Evolutionary conservation across 371 early-diverging fungal species (phyloP), one percentile per base, ranked within the genome.

Genomic region (Smittium mucronatum): DNA sequence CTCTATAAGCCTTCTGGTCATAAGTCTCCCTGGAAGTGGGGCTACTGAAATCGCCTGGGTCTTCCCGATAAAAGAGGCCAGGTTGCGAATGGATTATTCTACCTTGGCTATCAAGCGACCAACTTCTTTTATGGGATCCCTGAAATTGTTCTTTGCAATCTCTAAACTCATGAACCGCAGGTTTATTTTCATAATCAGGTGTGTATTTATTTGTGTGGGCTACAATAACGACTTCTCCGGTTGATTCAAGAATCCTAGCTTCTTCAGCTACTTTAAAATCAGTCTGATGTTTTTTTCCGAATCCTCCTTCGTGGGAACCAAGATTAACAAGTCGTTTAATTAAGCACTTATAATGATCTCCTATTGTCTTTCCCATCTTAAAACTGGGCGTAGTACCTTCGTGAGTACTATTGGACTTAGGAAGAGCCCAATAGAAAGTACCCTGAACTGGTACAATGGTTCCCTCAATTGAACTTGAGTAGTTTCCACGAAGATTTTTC

Each of bases 371-470:
- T 72, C 69, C 64, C 79, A 79, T 36, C 67, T 71, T 30, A 81
- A 59, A 0, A 76, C 72, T 0, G 81, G 74, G 28, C 73, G 72
- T n/a, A 81, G 71, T 31, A 80, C 68, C 61, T 75, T 76, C 11
- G 82, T 82, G 59, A 84, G 82, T 21, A 77, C 75, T 11, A 70
- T 70, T 0, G 81, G 81, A 1, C 78, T 75, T n/a, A 79, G 73
- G 1, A 80, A 75, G 0, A 84, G 74, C 1, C 81, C 84, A 66
- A 84, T 82, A 0, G 82, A 75, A 29, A 77, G 65, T 0, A 77
- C 76, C 1, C 71, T 69, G 73, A 76, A 84, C 81, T 81, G 71
- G 80, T 82, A 26, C 72, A 69, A 30, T 76, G 69, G 17, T 75
- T 76, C 33, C 78, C 73, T 75, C 81, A 83, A 26, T 70, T 58